Evolutionary conservation across 305 asterid genomes (phyloP).

Genomic region (Fraxinus xanthoxyloides): DNA sequence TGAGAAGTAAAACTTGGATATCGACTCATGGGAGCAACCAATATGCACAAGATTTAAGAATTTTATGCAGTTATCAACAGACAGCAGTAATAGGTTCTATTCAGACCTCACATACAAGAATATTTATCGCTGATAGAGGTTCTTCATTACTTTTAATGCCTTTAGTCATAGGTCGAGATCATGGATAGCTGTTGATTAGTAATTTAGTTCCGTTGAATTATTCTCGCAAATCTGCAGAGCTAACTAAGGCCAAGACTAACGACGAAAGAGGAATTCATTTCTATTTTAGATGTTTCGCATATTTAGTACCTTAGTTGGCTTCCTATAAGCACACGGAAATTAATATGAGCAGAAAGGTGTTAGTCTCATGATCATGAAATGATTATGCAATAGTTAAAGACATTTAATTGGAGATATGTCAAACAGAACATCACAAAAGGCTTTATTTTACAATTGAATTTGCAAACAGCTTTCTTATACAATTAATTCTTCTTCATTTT

Average conservation of each 20-base stretch:
- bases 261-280: not conserved
- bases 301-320: not conserved
- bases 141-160: not conserved
- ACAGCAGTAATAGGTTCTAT: not conserved
- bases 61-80: not conserved
- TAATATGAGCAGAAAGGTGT: not conserved
- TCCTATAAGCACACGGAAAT: not conserved
- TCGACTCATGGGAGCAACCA: not conserved
- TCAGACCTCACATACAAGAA: not conserved
- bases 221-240: not conserved
- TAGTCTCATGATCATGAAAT: not conserved
- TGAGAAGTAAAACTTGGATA: not conserved
- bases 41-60: not conserved
- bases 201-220: not conserved
- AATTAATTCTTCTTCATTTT: no score
- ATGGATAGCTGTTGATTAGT: not conserved
- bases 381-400: not conserved
- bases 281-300: not conserved
- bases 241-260: not conserved
- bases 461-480: not conserved
- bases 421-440: not conserved
- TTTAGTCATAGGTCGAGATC: not conserved
- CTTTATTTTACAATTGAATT: not conserved
- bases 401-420: not conserved
- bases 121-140: not conserved